A percentile compares a stretch with the other conserved stretches of the same genome.
Evolutionary conservation across 192 early-diverging fungal species (phyloP).

Genomic region (Glomus cerebriforme): DNA sequence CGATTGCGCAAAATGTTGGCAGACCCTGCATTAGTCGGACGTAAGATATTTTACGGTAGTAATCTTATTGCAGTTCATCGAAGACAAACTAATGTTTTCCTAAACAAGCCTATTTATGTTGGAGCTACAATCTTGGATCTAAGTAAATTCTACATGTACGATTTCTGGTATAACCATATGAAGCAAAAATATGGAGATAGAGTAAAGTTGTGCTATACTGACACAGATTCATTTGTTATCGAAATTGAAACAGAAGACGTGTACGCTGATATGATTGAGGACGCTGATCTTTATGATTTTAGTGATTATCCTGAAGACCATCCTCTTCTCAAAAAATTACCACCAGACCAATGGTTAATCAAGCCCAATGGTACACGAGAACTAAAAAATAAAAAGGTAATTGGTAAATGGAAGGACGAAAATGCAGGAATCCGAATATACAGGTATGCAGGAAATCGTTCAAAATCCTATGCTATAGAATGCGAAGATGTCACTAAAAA

Average conservation of each 20-base stretch:
- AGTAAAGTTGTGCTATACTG: background rate
- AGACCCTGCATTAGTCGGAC: background rate
- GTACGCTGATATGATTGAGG: background rate
- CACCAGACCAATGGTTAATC: too few relatives aligned
- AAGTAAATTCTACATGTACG: too few relatives aligned
- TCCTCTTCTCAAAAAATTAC: background rate
- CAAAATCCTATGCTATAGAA: background rate
- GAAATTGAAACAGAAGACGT: background rate
- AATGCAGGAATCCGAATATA: too few relatives aligned
- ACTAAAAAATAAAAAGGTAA: background rate
- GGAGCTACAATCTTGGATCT: too few relatives aligned
- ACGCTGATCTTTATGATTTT: background rate
- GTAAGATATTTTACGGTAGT: background rate
- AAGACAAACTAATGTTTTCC: background rate
- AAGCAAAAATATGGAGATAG: background rate
- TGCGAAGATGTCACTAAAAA: too few relatives aligned
- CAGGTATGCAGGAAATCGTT: background rate
- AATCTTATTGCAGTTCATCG: slow-evolving; percentile 6
- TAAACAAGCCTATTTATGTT: too few relatives aligned
- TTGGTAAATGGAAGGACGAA: background rate
- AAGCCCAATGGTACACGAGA: too few relatives aligned
- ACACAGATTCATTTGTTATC: background rate
- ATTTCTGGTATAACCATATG: slow-evolving; percentile 7
- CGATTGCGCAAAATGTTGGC: background rate
- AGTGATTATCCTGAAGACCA: background rate